Evolutionary conservation across 2,329 filamentous ascomycete species (phyloP), one percentile per base, ranked within the genome.

Genomic region (Coleophoma crateriformis): DNA sequence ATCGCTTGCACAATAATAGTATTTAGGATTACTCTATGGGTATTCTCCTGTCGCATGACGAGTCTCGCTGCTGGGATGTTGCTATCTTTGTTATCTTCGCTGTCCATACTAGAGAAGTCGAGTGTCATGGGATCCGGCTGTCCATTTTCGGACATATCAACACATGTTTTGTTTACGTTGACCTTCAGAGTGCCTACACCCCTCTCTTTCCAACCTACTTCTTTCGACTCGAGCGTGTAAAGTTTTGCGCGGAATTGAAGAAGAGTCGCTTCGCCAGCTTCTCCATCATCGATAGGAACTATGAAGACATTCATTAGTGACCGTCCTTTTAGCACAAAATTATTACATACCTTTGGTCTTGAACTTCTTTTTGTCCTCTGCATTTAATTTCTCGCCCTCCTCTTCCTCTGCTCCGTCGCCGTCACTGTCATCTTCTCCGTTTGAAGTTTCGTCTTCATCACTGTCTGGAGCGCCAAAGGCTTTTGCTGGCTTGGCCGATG

Each of bases 41-140:
- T 94, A 52, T 90, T 90, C 62, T 96, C 91, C 58, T 95, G 90
- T 15, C 92, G 85, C 83, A 96, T 90, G 53, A 97, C 79, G 57
- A 97, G 79, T 39, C 92, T 86, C 20, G 85, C 77, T 50, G 81
- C 52, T 56, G 58, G 58, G 37, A 60, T 63, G 17, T 58, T 59
- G 17, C 62, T 57, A 10, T 65, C 66, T 2, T 73, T 70, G 15
- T 76, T 71, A 17, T 62, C 57, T 11, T 65, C 66, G 2, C 73
- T 70, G 15, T 76, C 71, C 3, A 74, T 67, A 46, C 76, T 74
- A 5, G 79, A 81, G 15, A 73, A 73, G 57, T 83, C 78, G 49
- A 84, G 83, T 14, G 73, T 75, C 20, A 74, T 74, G 2, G 77
- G 69, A 46, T 79, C 67, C n/a, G 74, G 65, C 10, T 63, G 60